These are phyloP conservation scores for Dictyostelium capitatum DNA, from an alignment of 78 protist genomes.

Conservation along the genomic window DNA sequence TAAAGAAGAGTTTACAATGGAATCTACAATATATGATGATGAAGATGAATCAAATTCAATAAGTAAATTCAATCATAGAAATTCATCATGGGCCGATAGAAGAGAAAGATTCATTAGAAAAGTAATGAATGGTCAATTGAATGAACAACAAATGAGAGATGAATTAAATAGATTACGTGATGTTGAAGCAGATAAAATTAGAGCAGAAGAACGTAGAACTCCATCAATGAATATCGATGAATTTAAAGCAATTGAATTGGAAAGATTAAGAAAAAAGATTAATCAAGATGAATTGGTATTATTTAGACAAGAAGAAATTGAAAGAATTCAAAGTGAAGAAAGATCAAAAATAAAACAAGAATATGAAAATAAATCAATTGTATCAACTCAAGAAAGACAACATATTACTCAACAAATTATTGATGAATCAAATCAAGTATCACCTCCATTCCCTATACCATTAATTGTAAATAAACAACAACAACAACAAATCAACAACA, in stretches of 20 bases:
- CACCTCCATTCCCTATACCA: slow-evolving; percentile 19
- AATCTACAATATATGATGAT: background rate
- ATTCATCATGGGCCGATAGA: slow-evolving; percentile 56
- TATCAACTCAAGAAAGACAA: slow-evolving; percentile 10
- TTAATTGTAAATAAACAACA: background rate
- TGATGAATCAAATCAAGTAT: background rate
- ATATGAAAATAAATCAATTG: background rate
- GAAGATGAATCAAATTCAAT: background rate
- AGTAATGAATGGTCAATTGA: slow-evolving; percentile 1
- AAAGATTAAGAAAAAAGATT: slow-evolving; percentile 13
- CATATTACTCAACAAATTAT: slow-evolving; percentile 1
- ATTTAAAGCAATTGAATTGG: slow-evolving; percentile 12
- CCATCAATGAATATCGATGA: slow-evolving; percentile 27
- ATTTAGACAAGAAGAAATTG: slow-evolving; percentile 33
- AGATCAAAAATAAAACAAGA: slow-evolving; percentile 35
- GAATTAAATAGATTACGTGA: slow-evolving; percentile 39
- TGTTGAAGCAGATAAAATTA: slow-evolving; percentile 36
- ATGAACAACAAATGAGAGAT: slow-evolving; percentile 16
- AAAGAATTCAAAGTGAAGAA: slow-evolving; percentile 8
- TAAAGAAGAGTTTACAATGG: slow-evolving; percentile 49
- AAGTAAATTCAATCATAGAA: background rate
- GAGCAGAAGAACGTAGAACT: slow-evolving; percentile 19
- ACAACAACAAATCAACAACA: background rate
- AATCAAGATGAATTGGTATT: background rate
- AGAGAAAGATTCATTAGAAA: slow-evolving; percentile 27